Conservation (phyloP, 805 yeast species). For the Yarrowia yakushimensis region DNA sequence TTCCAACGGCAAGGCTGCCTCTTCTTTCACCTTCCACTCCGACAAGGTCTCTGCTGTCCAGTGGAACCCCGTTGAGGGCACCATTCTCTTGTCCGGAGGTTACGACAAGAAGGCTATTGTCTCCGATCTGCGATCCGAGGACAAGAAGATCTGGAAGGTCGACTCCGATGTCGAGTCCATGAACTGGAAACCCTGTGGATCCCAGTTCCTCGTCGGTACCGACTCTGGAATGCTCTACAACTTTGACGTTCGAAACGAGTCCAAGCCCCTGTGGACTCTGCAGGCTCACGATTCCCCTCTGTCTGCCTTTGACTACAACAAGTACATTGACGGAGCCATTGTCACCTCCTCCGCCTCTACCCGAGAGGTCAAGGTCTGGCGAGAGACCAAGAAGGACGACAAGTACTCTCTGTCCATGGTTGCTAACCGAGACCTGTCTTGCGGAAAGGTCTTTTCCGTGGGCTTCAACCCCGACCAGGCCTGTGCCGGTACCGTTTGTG, state of each 20-base stretch:
- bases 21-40: constrained; percentile 74
- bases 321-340: constrained; percentile 64
- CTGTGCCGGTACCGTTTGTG: constrained; percentile 74
- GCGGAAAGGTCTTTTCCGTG: constrained; percentile 83
- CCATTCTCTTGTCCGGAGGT: constrained; percentile 81
- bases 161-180: constrained; percentile 85
- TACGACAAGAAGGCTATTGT: constrained; percentile 77
- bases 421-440: constrained; percentile 84
- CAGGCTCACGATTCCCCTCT: constrained; percentile 97
- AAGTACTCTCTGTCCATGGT: constrained; percentile 74
- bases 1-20: constrained; percentile 66
- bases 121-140: constrained; percentile 79
- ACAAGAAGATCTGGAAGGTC: constrained; percentile 51
- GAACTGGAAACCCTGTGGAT: constrained; percentile 57
- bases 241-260: constrained; percentile 72
- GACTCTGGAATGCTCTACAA: constrained; percentile 87
- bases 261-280: constrained; percentile 82
- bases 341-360: constrained; percentile 92
- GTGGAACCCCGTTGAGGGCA: constrained; percentile 63
- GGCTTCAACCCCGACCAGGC: constrained; percentile 84
- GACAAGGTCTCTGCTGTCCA: constrained; percentile 81
- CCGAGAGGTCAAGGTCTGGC: constrained; percentile 83
- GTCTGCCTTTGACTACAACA: constrained; percentile 71
- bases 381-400: constrained; percentile 48
- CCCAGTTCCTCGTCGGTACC: constrained; percentile 74